These are phyloP conservation scores for Pseudocercospora fuligena DNA, from an alignment of 2,329 filamentous ascomycete species.

Conservation along the genomic window DNA sequence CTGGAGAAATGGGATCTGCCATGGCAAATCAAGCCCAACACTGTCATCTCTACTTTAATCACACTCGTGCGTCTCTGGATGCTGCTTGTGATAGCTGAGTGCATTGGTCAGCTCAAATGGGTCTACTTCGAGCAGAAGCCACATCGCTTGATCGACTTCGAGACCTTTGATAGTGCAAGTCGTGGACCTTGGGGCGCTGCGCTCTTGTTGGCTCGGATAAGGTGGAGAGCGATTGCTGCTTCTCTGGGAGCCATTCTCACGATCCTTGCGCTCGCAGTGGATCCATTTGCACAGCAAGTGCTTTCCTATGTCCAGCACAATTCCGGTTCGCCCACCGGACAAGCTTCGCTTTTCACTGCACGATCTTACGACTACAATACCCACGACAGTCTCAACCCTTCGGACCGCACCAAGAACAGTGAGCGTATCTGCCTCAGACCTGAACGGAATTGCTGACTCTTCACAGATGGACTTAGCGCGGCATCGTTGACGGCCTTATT, in stretches of 20 bases:
- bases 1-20: slow-evolving; percentile 2
- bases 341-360: not conserved
- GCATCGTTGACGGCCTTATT: slow-evolving; percentile 5
- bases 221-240: slow-evolving; percentile 2
- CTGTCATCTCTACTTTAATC: slow-evolving; percentile 2
- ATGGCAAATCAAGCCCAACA: slow-evolving; percentile 12
- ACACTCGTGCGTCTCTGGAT: not conserved
- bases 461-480: not conserved
- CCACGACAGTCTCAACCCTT: slow-evolving; percentile 6
- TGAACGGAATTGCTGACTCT: not conserved
- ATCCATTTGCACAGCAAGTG: slow-evolving; percentile 6
- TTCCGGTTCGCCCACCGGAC: not conserved
- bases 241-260: slow-evolving; percentile 2
- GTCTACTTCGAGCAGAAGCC: slow-evolving; percentile 1
- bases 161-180: slow-evolving; percentile 5
- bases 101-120: slow-evolving; percentile 6
- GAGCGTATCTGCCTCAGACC: not conserved
- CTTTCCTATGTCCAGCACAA: not conserved
- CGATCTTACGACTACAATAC: slow-evolving; percentile 3
- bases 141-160: slow-evolving; percentile 1
- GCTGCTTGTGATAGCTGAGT: slow-evolving; percentile 1
- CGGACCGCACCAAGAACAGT: slow-evolving; percentile 2
- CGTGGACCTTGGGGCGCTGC: slow-evolving; percentile 5
- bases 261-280: slow-evolving; percentile 2
- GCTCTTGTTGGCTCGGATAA: not conserved